Evolutionary conservation across 2,329 filamentous ascomycete genomes (phyloP), one percentile per base, ranked within the genome.

Genomic region (Monosporascus sp.): DNA sequence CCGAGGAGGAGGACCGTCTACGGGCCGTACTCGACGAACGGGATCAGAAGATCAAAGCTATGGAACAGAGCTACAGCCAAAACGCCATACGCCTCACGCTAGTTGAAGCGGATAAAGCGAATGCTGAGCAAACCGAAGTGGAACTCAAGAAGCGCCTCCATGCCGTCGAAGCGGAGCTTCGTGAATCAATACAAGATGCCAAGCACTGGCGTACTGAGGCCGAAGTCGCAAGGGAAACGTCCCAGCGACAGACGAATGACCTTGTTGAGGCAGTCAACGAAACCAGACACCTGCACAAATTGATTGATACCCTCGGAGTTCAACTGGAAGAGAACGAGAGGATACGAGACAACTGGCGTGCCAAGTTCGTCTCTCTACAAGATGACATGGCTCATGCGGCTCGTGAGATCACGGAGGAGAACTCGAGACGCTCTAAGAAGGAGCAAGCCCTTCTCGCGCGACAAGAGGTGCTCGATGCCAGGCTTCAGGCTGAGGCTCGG

Each of bases 301-400:
- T 85, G 31, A 83, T 96, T 53, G 83, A 86, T 56, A 86, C 84
- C 22, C 78, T 96, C 52, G 84, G 85, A 56, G 81, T 81, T 46
- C 91, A 96, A 66, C 82, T 94, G 43, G 86, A 94, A 64, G 92
- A 96, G 72, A 93, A 90, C 64, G 85, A 92, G 65, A 84, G 87
- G 58, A 82, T 95, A 54, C 87, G 91, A 53, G 90, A 96, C 67
- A 84, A 80, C 55, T 92, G 95, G 82, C 87, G 90, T 60, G 77
- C 78, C 67, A 96, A 94, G 70, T 88, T 97, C 64, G 83, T 93
- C 61, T 84, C 84, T 55, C 76, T 99, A 39, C 92, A 97, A 70
- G 83, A 90, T 58, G 90, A 97, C 61, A 93, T 97, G 87, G 82
- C 85, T 35, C 78, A 78, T 52, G 89, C 90, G 48, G 86, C 89